Base-by-base conservation (phyloP, 192 early-diverging fungal species). In the Podila clonocystis region DNA sequence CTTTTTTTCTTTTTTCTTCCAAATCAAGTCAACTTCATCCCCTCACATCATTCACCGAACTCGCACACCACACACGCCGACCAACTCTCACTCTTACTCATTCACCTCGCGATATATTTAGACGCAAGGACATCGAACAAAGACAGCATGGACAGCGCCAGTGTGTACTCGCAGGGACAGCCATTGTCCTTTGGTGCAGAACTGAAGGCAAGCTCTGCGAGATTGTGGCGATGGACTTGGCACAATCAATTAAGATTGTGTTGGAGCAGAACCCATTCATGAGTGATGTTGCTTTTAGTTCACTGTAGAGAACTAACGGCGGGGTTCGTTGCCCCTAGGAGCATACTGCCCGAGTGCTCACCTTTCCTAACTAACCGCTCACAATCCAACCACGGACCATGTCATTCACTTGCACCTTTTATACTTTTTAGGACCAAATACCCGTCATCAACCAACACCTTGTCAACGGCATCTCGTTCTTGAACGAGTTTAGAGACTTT, bases 401-500 rank as follows among this genome's bases (percentile, higher is more conserved):
- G 5, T 1, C 66, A 36, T 24, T 45, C 36, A 20, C n/a, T n/a
- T n/a, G n/a, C 19, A 15, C 20, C 5, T 29, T 20, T 52, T n/a
- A 11, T 4, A 8, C 58, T 20, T 30, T 57, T 31, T 61, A 89
- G 89, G 85, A 90, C 65, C 89, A 90, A 73, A 77, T 87, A 15
- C 84, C 89, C 9, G 36, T 73, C 17, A 87, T 90, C 62, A 76
- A 83, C 38, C 83, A 87, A 48, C 82, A 87, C 76, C 79, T 90
- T 6, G 74, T 82, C 26, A 85, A 89, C 28, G 85, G 87, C 9
- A 87, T 94, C 48, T 82, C 85, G 9, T 93, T 92, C 58, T 60
- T 93, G 28, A 63, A 73, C 55, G 92, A 95, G 50, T 89, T 95
- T 58, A 86, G 90, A 24, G 91, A 90, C 57, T 94, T 93, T 78